A percentile compares a stretch with the other conserved stretches of the same genome.
Conservation (phyloP, 2,329 filamentous ascomycete genomes). For the Curvularia spicifera region DNA sequence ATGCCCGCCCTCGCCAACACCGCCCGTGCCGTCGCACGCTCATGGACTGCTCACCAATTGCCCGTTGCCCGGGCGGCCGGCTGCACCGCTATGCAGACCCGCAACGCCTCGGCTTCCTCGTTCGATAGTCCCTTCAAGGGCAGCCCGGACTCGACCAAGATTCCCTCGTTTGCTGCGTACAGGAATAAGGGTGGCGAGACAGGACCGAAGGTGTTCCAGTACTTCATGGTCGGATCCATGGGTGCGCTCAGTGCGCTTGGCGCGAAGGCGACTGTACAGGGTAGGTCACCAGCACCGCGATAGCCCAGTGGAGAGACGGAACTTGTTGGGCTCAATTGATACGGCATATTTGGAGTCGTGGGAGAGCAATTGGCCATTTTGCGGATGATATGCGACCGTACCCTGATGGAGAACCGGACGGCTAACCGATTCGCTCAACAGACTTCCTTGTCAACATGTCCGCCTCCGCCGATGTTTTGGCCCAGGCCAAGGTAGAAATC, state of each 20-base stretch:
- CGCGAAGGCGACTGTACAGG: constrained; percentile 97
- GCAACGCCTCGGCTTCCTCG: constrained; percentile 52
- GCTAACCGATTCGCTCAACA: constrained; percentile 55
- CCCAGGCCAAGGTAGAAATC: constrained; percentile 99
- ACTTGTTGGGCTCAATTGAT: constrained; percentile 4
- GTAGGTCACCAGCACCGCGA: constrained; percentile 61
- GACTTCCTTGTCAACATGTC: constrained; percentile 99
- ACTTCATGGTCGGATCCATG: constrained; percentile 98
- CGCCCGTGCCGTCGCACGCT: constrained; percentile 55
- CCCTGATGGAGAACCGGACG: constrained; percentile 33
- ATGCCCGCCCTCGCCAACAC: constrained; percentile 59
- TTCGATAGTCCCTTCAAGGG: constrained; percentile 64
- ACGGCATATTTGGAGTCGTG: constrained; percentile 3
- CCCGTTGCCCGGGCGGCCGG: constrained; percentile 56
- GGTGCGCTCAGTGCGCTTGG: constrained; percentile 90
- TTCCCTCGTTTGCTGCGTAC: constrained; percentile 92
- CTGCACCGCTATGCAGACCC: constrained; percentile 54
- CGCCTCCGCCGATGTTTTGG: constrained; percentile 95
- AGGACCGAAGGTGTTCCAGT: constrained; percentile 86
- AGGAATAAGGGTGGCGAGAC: constrained; percentile 70
- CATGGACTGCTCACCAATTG: constrained; percentile 55
- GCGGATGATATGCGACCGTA: constrained; percentile 33
- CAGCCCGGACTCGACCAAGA: constrained; percentile 63
- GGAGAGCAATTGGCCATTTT: constrained; percentile 42
- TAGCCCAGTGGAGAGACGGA: constrained; percentile 19